A percentile compares a stretch with the other conserved stretches of the same genome.
Evolutionary conservation across 148 eudicot genomes (phyloP).

Genomic region (Simmondsia chinensis): DNA sequence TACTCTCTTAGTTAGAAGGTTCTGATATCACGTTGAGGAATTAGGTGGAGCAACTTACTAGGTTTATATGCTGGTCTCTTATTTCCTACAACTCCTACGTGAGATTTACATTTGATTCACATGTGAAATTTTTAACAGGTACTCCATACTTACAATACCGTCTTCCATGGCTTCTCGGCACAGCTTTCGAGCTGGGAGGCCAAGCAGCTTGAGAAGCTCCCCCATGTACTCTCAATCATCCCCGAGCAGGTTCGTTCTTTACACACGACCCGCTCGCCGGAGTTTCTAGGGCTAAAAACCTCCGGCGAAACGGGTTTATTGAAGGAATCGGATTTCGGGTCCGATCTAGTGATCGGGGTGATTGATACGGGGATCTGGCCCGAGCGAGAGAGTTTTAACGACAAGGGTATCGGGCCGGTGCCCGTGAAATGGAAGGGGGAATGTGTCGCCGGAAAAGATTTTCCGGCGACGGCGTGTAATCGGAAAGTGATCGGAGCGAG

Average conservation of each 20-base stretch:
- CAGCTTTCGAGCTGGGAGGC: constrained; percentile 43
- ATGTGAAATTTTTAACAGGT: no score
- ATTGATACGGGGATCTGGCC: constrained; percentile 95
- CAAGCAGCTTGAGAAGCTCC: constrained; percentile 19
- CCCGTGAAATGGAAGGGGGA: constrained; percentile 69
- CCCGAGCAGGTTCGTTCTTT: constrained; percentile 63
- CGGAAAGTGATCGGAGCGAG: constrained; percentile 76
- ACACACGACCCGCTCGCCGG: constrained; percentile 83
- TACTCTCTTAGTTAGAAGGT: no score
- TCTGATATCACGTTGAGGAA: no score
- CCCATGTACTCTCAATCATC: constrained; percentile 45
- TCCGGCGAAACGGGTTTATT: constrained; percentile 36
- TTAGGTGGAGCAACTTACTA: no score
- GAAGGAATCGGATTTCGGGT: constrained; percentile 86
- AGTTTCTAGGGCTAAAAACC: constrained; percentile 53
- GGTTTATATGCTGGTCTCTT: no score
- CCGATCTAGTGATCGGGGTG: constrained; percentile 81
- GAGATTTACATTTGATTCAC: no score
- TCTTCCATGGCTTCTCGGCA: constrained; percentile 87
- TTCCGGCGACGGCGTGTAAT: constrained; percentile 44
- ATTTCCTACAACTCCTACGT: no score
- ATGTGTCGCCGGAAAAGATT: constrained; percentile 23
- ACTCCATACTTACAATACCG: constrained; percentile 61
- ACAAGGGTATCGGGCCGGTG: constrained; percentile 34
- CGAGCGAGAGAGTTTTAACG: constrained; percentile 70